These are phyloP conservation scores for Garcia nutans DNA, from an alignment of 345 rosid species.

Conservation along the genomic window DNA sequence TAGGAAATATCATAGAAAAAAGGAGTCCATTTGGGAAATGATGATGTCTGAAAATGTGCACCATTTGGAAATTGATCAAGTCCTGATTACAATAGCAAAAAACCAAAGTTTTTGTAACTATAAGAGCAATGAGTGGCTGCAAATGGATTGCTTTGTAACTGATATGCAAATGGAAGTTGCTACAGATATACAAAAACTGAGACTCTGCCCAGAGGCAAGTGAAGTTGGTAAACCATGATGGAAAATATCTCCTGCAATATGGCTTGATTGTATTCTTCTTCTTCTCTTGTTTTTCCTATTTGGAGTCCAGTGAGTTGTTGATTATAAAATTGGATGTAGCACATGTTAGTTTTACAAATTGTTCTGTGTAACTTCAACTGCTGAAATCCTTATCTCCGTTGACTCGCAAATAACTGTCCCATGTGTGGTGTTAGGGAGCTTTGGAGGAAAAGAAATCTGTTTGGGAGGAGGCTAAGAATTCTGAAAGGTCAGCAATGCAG, in stretches of 20 bases:
- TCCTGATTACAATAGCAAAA: too few relatives aligned
- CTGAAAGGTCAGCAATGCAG: slow-evolving; percentile 65
- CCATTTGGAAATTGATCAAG: too few relatives aligned
- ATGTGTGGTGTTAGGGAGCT: slow-evolving; percentile 46
- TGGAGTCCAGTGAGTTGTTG: not conserved
- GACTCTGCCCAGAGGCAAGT: too few relatives aligned
- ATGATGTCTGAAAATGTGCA: too few relatives aligned
- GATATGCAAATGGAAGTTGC: too few relatives aligned
- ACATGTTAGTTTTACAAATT: not conserved
- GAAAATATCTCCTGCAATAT: not conserved
- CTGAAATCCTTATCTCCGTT: not conserved
- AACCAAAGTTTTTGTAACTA: too few relatives aligned
- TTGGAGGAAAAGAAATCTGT: slow-evolving; percentile 74
- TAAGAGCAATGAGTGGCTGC: too few relatives aligned
- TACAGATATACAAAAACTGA: not conserved
- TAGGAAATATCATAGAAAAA: not conserved
- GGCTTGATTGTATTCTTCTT: not conserved
- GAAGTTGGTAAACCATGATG: not conserved
- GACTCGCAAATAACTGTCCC: slow-evolving; percentile 6
- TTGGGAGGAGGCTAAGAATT: slow-evolving; percentile 64
- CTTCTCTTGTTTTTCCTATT: not conserved
- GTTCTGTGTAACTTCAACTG: not conserved
- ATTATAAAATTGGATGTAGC: not conserved
- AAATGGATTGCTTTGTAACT: too few relatives aligned
- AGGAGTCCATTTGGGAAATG: too few relatives aligned